These are phyloP conservation scores for Knufia fluminis DNA, from an alignment of 2,329 filamentous ascomycete genomes.

Conservation along the genomic window DNA sequence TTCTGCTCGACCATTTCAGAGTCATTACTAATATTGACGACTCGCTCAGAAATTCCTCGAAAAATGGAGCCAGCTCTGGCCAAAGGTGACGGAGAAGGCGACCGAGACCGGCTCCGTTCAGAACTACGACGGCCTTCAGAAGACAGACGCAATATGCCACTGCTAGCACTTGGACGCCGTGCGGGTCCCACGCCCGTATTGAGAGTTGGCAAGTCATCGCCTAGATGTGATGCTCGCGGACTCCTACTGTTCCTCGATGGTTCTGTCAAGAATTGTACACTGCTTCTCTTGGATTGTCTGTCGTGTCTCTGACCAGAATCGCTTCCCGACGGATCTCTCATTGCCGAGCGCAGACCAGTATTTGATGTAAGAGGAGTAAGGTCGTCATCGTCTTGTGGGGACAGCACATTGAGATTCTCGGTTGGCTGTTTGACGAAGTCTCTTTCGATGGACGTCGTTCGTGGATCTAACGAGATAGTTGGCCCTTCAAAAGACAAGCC, in stretches of 20 bases:
- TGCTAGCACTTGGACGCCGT: conserved; percentile 43
- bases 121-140: conserved; percentile 38
- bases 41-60: conserved; percentile 86
- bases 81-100: conserved; percentile 55
- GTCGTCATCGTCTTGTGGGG: conserved; percentile 46
- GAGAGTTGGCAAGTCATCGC: conserved; percentile 51
- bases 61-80: conserved; percentile 65
- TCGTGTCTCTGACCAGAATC: conserved; percentile 38
- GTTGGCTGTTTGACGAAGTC: conserved; percentile 15
- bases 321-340: conserved; percentile 41
- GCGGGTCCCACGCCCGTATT: conserved; percentile 49
- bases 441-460: conserved; percentile 17
- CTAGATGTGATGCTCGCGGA: conserved; percentile 41
- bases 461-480: conserved; percentile 14
- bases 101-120: conserved; percentile 34
- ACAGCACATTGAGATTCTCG: conserved; percentile 26
- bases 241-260: conserved; percentile 15
- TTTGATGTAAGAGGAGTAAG: conserved; percentile 51
- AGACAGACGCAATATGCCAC: conserved; percentile 29
- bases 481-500: conserved; percentile 33
- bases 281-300: conserved; percentile 42
- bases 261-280: conserved; percentile 43
- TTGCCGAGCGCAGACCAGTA: conserved; percentile 43
- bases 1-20: conserved; percentile 70
- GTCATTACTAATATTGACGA: conserved; percentile 95